phyloP scores from a whole-genome alignment of 495 filamentous ascomycete species.

The Terfezia boudieri region DNA sequence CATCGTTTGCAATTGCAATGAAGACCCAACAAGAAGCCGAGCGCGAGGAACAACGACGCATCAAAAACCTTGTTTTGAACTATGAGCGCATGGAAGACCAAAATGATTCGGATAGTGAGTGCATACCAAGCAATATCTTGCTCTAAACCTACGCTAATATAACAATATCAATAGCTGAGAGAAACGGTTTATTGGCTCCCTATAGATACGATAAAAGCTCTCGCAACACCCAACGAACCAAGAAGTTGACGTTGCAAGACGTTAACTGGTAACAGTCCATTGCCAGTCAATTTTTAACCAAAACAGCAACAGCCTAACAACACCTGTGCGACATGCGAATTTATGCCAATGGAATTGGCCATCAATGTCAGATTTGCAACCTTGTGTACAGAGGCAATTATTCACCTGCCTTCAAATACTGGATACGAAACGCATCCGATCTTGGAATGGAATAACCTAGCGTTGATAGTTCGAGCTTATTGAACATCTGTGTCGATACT shows the following conservation, averaged over 20 bases:
- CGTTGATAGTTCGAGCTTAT: too few relatives aligned
- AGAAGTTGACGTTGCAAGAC: slow-evolving; percentile 85
- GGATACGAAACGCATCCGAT: too few relatives aligned
- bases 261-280: slow-evolving; percentile 61
- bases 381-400: too few relatives aligned
- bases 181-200: slow-evolving; percentile 18
- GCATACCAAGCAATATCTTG: slow-evolving; percentile 15
- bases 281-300: too few relatives aligned
- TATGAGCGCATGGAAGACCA: slow-evolving; percentile 70
- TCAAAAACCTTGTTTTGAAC: slow-evolving; percentile 91
- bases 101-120: slow-evolving; percentile 47
- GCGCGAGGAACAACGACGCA: slow-evolving; percentile 86
- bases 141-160: slow-evolving; percentile 10
- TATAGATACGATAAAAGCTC: slow-evolving; percentile 46
- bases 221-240: slow-evolving; percentile 56
- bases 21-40: slow-evolving; percentile 85
- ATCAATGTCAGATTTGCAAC: too few relatives aligned
- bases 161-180: slow-evolving; percentile 16
- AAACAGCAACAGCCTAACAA: too few relatives aligned
- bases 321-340: too few relatives aligned
- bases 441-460: too few relatives aligned
- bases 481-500: too few relatives aligned
- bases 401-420: too few relatives aligned
- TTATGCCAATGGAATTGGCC: too few relatives aligned
- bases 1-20: slow-evolving; percentile 85